phyloP scores from a whole-genome alignment of 2,329 filamentous ascomycete genomes.

The Colletotrichum gloeosporioides region DNA sequence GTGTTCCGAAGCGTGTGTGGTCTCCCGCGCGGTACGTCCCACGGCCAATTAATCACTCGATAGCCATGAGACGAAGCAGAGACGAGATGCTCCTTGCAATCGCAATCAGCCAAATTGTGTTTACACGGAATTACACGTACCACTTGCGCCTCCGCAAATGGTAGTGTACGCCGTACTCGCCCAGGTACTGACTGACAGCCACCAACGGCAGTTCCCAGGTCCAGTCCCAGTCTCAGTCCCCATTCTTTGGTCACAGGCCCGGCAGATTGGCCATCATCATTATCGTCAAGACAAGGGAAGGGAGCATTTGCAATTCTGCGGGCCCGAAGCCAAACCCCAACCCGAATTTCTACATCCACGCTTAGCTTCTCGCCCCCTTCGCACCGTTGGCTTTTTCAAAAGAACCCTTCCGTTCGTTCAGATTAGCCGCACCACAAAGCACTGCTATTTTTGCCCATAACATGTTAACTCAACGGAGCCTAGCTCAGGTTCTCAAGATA shows the following conservation, averaged over 20 bases:
- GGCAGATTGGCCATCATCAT: background rate
- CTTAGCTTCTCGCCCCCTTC: background rate
- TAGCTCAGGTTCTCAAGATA: constrained; percentile 17
- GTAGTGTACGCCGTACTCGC: background rate
- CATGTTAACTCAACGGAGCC: background rate
- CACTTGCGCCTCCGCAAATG: background rate
- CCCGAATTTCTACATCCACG: background rate
- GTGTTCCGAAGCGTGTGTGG: background rate
- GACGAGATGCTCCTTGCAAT: background rate
- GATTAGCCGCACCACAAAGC: background rate
- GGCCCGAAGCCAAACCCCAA: background rate
- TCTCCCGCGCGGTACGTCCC: background rate
- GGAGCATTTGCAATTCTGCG: background rate
- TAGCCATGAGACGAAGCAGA: background rate
- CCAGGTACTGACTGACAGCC: background rate
- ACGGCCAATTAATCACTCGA: background rate
- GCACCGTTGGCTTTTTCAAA: constrained; percentile 1
- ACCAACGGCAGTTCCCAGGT: background rate
- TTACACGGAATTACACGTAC: background rate
- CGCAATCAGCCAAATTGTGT: background rate
- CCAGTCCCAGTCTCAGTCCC: background rate
- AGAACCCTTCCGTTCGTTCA: constrained; percentile 4
- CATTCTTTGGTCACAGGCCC: background rate
- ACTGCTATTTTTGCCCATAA: background rate
- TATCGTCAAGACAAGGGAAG: background rate